A percentile compares a stretch with the other conserved stretches of the same genome.
Evolutionary conservation across 257 asterid genomes (phyloP).

Genomic region (Solanum paucissectum): DNA sequence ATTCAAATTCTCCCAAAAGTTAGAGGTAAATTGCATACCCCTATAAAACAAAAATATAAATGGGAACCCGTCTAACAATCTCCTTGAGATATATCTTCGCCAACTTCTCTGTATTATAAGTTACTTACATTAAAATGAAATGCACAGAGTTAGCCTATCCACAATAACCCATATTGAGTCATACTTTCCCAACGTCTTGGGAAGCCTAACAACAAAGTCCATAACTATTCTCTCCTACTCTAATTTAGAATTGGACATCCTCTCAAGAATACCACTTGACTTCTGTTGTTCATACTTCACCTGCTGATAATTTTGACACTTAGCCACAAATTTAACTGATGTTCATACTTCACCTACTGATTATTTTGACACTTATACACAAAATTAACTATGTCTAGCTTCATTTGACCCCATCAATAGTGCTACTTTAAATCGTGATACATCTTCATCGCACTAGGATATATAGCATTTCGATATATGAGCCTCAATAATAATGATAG

Average conservation of each 20-base stretch:
- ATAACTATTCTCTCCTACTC: neutral
- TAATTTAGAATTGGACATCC: too few species aligned
- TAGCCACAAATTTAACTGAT: neutral
- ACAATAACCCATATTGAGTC: neutral
- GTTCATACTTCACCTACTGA: neutral
- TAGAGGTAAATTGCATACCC: neutral
- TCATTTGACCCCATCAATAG: neutral
- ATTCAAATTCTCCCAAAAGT: neutral
- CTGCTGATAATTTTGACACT: neutral
- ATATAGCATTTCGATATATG: too few species aligned
- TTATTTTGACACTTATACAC: neutral
- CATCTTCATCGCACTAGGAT: neutral
- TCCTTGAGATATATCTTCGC: neutral
- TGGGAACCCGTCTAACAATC: neutral
- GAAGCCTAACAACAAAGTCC: neutral
- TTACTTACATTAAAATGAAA: neutral
- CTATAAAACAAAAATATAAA: too few species aligned
- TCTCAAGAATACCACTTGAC: too few species aligned
- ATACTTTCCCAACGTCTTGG: neutral
- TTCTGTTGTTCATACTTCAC: neutral
- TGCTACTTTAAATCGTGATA: fast-evolving
- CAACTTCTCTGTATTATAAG: too few species aligned
- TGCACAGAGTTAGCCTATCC: neutral
- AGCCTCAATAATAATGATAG: too few species aligned
- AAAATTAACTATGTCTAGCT: too few species aligned